Base-by-base conservation (phyloP, 495 filamentous ascomycete species). In the Pyrenula massariospora region DNA sequence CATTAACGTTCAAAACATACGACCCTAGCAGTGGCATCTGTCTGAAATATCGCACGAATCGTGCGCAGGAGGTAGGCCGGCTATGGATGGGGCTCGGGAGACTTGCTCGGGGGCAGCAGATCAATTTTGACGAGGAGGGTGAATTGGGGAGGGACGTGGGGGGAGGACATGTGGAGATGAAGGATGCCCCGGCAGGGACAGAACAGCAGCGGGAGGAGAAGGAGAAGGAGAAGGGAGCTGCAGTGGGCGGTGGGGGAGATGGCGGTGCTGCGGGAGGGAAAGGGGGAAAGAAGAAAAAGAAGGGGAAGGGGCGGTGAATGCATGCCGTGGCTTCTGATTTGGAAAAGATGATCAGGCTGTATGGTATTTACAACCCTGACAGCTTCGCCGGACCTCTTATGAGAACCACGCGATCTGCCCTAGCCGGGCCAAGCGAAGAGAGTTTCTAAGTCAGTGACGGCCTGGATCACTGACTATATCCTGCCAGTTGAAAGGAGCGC, bases 11-110 rank as follows among this genome's bases (percentile, higher is more conserved):
- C 24, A 97, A 95, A 73, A 95, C 91, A 15, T 98, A 82, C 76
- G 90, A 96, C 69, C 88, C 93, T 0, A 69, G 69, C 24, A 84
- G 85, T 12, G 93, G 93, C 60, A 80, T 82, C 52, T 84, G 85
- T 55, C 80, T 98, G 31, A 95, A 96, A 70, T 98, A 96, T 73
- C 79, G 80, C 65, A 95, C 93, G 19, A 83, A 86, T 68, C 95
- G 94, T 64, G 85, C 84, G n/a, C 88, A 88, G 19, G 91, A 96
- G 68, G 92, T 98, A 2, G 81, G 84, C 1, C 73, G 93, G 31
- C 68, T 97, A 66, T 79, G 97, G 48, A 82, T 82, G 31, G 81
- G 81, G 48, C 63, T 97, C 59, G 88, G 87, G 1, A 75, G 78
- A 56, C 65, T 92, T 63, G 85, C 82, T 5, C 71, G 75, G 0